Evolutionary conservation across 1,139 yeast species (phyloP).

Genomic region (Candida gigantensis): DNA sequence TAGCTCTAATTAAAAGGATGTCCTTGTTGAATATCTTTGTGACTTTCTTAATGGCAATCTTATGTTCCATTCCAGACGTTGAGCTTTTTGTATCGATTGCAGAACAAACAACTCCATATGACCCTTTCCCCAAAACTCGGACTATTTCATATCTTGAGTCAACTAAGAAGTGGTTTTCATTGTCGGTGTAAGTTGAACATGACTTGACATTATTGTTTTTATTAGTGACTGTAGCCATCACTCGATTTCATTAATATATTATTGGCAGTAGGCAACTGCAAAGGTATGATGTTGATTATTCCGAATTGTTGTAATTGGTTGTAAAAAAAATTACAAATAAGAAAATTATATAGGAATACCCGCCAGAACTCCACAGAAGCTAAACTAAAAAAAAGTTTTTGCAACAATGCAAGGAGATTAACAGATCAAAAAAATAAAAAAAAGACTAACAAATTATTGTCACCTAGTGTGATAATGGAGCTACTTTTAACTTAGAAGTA

Average conservation of each 20-base stretch:
- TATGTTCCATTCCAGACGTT: slow-evolving; percentile 17
- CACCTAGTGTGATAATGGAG: too few relatives aligned
- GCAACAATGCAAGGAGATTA: background rate
- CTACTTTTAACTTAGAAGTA: too few relatives aligned
- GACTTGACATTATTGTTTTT: slow-evolving; percentile 11
- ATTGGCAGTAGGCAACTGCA: slow-evolving; percentile 6
- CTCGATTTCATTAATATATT: background rate
- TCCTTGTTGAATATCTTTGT: slow-evolving; percentile 65
- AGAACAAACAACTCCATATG: slow-evolving; percentile 86
- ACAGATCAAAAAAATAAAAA: background rate
- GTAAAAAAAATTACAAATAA: background rate
- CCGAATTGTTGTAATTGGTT: background rate
- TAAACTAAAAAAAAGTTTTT: background rate
- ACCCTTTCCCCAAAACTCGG: slow-evolving; percentile 77
- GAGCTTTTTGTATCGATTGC: slow-evolving; percentile 58
- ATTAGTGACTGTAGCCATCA: slow-evolving; percentile 14
- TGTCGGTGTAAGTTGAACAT: slow-evolving; percentile 16
- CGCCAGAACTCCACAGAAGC: too few relatives aligned
- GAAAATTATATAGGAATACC: background rate
- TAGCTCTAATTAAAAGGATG: slow-evolving; percentile 68
- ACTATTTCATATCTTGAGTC: slow-evolving; percentile 65
- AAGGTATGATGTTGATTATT: slow-evolving; percentile 2
- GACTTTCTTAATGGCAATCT: slow-evolving; percentile 77
- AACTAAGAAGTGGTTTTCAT: slow-evolving; percentile 51
- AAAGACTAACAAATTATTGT: too few relatives aligned